phyloP scores from a whole-genome alignment of 345 rosid genomes.

The Acer saccharum region DNA sequence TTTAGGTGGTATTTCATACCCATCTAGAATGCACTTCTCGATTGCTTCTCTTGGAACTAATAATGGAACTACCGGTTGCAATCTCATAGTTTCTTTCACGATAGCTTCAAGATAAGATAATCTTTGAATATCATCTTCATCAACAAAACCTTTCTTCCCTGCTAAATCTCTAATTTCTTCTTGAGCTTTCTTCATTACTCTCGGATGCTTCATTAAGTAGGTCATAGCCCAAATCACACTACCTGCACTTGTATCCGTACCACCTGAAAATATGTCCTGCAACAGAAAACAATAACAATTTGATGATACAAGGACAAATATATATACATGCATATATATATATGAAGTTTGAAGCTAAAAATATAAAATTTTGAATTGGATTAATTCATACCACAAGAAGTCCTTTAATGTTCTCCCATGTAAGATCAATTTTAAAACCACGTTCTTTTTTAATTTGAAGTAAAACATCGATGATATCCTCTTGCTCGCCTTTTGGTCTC shows the following conservation, averaged over 20 bases:
- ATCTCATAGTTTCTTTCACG: constrained; percentile 27
- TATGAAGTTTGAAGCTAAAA: no score
- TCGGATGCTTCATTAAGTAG: neutral
- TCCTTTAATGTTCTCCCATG: constrained; percentile 15
- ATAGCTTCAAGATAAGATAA: neutral
- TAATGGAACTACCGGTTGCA: constrained; percentile 14
- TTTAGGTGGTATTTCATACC: neutral
- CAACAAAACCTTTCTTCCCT: constrained; percentile 15
- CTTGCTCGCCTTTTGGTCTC: constrained; percentile 14
- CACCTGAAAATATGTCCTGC: neutral
- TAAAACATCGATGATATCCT: constrained; percentile 29
- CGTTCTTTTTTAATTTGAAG: constrained; percentile 20
- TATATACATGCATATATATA: neutral
- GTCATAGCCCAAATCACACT: neutral
- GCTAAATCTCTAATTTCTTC: constrained; percentile 11
- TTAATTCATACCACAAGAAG: constrained; percentile 29
- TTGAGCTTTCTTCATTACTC: neutral
- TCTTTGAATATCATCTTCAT: neutral
- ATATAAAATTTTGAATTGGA: no score
- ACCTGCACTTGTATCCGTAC: neutral
- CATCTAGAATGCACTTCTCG: no score
- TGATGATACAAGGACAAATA: neutral
- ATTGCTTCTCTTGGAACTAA: no score
- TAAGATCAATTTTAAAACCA: neutral
- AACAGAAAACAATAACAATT: neutral